Conservation (phyloP, 164 flowering plant species). For the Kalanchoe fedtschenkoi region DNA sequence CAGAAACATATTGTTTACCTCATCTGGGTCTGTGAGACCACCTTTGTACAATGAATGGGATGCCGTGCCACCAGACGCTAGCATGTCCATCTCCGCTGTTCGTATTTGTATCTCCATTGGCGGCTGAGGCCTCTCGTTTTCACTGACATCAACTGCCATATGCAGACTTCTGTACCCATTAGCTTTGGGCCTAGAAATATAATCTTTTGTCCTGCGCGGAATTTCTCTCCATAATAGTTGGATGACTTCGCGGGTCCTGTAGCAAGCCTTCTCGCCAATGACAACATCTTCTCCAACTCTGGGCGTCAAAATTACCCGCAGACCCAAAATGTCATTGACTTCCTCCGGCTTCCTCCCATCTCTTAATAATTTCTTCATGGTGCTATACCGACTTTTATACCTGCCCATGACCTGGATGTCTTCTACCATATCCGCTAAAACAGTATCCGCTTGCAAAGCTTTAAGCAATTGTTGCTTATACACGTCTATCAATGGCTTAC, state of each 20-base stretch:
- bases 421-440: conserved; percentile 43
- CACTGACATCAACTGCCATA: conserved; percentile 84
- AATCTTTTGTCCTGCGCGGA: conserved; percentile 66
- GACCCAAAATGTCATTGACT: conserved; percentile 68
- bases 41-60: conserved; percentile 83
- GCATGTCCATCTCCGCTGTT: conserved; percentile 69
- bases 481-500: conserved; percentile 43
- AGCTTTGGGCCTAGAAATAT: conserved; percentile 68
- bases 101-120: conserved; percentile 85
- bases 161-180: conserved; percentile 90
- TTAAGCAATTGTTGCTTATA: conserved; percentile 55
- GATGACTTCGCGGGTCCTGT: conserved; percentile 55
- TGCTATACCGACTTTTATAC: conserved; percentile 87
- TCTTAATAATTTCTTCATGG: conserved; percentile 81
- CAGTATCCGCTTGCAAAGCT: conserved; percentile 36
- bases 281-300: conserved; percentile 21
- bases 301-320: conserved; percentile 64
- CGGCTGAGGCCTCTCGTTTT: conserved; percentile 38
- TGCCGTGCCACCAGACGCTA: conserved; percentile 72
- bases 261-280: conserved; percentile 67
- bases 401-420: conserved; percentile 58
- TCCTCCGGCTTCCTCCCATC: conserved; percentile 81
- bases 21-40: conserved; percentile 81
- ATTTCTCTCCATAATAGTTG: conserved; percentile 72
- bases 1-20: conserved; percentile 31